Evolutionary conservation across 345 rosid genomes (phyloP).

Genomic region (Rhodamnia argentea): DNA sequence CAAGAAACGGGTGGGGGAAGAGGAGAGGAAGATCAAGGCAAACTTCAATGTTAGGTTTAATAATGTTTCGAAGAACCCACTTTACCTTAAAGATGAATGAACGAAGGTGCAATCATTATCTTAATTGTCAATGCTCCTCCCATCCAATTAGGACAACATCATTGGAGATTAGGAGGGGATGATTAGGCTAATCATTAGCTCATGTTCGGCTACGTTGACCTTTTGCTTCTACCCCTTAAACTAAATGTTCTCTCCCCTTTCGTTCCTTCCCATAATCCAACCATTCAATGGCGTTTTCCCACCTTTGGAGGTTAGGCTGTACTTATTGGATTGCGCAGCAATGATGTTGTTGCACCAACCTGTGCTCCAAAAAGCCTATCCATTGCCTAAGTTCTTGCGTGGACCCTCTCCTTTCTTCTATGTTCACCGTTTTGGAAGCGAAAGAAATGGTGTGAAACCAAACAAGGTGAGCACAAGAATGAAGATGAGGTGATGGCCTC

Average conservation of each 20-base stretch:
- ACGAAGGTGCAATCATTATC: not conserved
- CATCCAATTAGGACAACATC: not conserved
- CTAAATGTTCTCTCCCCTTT: not conserved
- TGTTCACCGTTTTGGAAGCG: not conserved
- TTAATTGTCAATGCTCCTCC: not conserved
- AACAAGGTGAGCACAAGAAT: not conserved
- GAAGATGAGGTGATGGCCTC: not conserved
- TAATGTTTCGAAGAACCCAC: not conserved
- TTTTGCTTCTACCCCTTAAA: not conserved
- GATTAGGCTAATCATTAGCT: not conserved
- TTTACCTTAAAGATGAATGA: not conserved
- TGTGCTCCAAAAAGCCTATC: not conserved
- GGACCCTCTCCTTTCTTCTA: not conserved
- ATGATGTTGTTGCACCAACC: not conserved
- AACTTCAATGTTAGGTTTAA: not conserved
- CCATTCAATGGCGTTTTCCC: not conserved
- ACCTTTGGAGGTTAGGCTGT: not conserved
- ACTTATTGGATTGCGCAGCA: not conserved
- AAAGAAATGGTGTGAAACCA: not conserved
- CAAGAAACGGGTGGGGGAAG: not conserved
- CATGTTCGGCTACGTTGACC: not conserved
- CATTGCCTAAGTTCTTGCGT: not conserved
- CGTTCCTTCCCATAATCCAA: not conserved
- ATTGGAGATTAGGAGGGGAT: not conserved
- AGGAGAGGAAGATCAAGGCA: not conserved